phyloP scores from a whole-genome alignment of 768 basidiomycete genomes.

The Rossbeevera mucosa region DNA sequence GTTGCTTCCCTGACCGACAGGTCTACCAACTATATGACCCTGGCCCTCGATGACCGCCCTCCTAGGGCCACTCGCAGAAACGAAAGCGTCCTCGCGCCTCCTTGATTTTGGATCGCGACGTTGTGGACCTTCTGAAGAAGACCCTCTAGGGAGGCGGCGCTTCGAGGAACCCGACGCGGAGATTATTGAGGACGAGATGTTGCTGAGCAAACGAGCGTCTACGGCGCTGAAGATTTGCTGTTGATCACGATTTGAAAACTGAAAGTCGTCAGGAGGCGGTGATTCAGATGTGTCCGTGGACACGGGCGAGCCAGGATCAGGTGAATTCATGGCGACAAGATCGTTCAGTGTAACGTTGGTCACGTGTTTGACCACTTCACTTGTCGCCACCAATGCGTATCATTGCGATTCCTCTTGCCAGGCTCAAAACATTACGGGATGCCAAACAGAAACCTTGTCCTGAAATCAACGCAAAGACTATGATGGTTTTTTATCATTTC shows the following conservation, averaged over 20 bases:
- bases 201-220: conserved; percentile 20
- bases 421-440: conserved; percentile 14
- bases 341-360: not conserved
- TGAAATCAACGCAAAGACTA: conserved; percentile 10
- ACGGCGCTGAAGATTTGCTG: conserved; percentile 21
- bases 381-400: conserved; percentile 41
- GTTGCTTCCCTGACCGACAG: conserved; percentile 13
- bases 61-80: conserved; percentile 17
- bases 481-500: conserved; percentile 43
- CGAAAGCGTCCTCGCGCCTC: conserved; percentile 41
- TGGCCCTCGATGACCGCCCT: conserved; percentile 24
- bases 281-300: conserved; percentile 37
- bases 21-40: conserved; percentile 6
- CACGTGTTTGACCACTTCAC: conserved; percentile 21
- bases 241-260: conserved; percentile 27
- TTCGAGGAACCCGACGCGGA: conserved; percentile 38
- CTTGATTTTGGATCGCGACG: conserved; percentile 49
- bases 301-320: conserved; percentile 35
- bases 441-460: conserved; percentile 5
- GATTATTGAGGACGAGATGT: conserved; percentile 17
- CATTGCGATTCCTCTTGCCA: conserved; percentile 42
- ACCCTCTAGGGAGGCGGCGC: conserved; percentile 48
- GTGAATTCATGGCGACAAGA: conserved; percentile 33
- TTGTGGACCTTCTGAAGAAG: conserved; percentile 39
- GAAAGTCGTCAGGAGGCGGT: conserved; percentile 34